Evolutionary conservation across 495 filamentous ascomycete species (phyloP), one percentile per base, ranked within the genome.

Genomic region (Copromyces sp.): DNA sequence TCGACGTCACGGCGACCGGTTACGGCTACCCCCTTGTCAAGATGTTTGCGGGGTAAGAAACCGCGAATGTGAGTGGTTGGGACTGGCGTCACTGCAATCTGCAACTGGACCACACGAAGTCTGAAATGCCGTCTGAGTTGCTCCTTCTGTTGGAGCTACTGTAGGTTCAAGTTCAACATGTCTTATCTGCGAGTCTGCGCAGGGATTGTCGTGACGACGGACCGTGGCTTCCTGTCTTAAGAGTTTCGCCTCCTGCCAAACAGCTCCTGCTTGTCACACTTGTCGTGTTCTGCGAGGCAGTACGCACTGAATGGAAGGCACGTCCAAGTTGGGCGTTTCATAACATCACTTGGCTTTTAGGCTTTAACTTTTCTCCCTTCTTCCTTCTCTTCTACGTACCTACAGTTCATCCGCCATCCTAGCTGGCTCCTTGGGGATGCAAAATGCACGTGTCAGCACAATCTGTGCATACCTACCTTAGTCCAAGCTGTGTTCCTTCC

Each of bases 1-100:
- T 72, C 77, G 75, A 78, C 77, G 77, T 78, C 77, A 78, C 70
- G 70, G 75, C 53, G 38, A 75, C 77, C 77, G 69, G 38, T n/a
- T 68, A 42, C 16, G 44, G 47, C 69, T 70, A 70, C 24, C 39
- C 61, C 72, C 71, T 35, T 71, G 74, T 75, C 68, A 68, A 73
- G 72, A 68, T 61, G 71, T 75, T 74, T 77, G 77, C 77, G 77
- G 77, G 77, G 77, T 78, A 78, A 70, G 32, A 37, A 65, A 37
- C 29, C 53, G 24, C 53, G 53, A 35, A 65, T 65, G 29, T 65
- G 53, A 65, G 53, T 65, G 53, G 53, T 24, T 35, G 53, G 53
- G 32, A 35, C 16, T 65, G 53, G 29, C 53, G 29, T 65, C 53
- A 61, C 53, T 59, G 47, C 47, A 29, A n/a, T 24, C 47, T 29